Conservation (phyloP, 129 eudicot species). For the Oenanthe sinensis region DNA sequence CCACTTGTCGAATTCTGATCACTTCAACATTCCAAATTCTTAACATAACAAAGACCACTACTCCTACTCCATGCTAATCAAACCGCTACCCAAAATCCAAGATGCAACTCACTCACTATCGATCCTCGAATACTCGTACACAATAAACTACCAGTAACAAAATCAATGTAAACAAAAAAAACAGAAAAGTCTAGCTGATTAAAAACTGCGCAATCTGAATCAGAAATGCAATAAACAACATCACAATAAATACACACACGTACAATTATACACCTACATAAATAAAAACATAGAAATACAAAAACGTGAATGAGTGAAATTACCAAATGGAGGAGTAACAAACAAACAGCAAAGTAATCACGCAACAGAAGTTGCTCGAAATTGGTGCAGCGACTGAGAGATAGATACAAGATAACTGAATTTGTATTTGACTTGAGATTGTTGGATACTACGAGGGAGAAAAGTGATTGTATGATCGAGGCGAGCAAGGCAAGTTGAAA, state of each 20-base stretch:
- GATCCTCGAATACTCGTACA: neutral
- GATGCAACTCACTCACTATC: neutral
- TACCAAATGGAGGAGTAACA: neutral
- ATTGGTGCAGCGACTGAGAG: neutral
- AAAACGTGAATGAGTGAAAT: neutral
- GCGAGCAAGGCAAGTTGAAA: neutral
- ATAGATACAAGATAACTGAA: neutral
- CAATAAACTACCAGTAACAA: neutral
- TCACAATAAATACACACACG: neutral
- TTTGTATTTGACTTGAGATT: neutral
- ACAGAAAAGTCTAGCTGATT: neutral
- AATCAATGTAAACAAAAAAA: neutral
- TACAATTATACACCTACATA: neutral
- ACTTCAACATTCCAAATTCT: neutral
- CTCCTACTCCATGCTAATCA: neutral
- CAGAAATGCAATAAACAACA: neutral
- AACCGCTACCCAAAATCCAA: neutral
- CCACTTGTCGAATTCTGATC: neutral
- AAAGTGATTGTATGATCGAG: neutral
- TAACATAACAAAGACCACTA: neutral
- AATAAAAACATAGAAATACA: neutral
- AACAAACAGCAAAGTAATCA: neutral
- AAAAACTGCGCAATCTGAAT: neutral
- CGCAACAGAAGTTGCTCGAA: neutral
- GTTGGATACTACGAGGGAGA: neutral